These are phyloP conservation scores for Rheum nobile DNA, from an alignment of 148 eudicot species.

Conservation along the genomic window DNA sequence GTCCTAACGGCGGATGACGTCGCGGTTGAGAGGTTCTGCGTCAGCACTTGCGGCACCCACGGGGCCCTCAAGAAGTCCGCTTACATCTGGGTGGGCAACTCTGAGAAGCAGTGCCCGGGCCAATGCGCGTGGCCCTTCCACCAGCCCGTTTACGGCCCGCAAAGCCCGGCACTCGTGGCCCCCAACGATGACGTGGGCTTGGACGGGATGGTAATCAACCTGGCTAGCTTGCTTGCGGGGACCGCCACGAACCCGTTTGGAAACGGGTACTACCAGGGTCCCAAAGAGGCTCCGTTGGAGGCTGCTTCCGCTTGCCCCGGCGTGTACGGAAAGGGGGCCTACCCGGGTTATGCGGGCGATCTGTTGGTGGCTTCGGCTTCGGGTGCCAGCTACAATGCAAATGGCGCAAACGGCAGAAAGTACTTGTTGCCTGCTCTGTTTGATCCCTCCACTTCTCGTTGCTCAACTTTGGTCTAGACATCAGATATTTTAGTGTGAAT, in stretches of 20 bases:
- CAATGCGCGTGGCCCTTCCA: slow-evolving; percentile 6
- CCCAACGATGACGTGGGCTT: background rate
- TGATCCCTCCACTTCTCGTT: background rate
- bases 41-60: background rate
- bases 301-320: background rate
- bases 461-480: background rate
- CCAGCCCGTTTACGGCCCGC: background rate
- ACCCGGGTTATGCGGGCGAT: background rate
- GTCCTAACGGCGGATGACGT: slow-evolving; percentile 1
- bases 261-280: background rate
- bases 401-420: background rate
- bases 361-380: background rate
- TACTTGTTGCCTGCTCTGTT: background rate
- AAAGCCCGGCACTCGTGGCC: background rate
- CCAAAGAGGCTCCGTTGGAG: background rate
- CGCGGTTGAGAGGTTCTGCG: background rate
- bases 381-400: background rate
- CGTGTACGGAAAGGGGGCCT: background rate
- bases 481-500: background rate
- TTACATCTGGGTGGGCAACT: background rate
- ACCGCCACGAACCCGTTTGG: background rate
- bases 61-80: background rate
- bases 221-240: background rate
- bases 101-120: background rate
- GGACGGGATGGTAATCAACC: background rate